Base-by-base conservation (phyloP, 202 grass and related monocot species). In the Schoenoplectus triqueter region DNA sequence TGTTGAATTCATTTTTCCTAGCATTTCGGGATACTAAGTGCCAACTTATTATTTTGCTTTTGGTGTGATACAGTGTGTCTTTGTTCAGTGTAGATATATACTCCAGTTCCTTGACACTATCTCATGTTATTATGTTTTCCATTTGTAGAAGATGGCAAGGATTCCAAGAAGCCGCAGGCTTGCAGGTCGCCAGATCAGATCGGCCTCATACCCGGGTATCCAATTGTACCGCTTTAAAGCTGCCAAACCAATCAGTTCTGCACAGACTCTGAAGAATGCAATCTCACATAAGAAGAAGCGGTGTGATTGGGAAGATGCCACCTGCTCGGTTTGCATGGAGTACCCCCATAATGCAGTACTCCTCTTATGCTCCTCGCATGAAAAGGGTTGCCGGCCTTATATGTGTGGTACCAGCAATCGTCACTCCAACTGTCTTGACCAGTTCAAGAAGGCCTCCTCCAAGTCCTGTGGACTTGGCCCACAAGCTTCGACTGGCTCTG, bases 261-360 rank as follows among this genome's bases (percentile, higher is more conserved):
- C 89, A 82, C 89, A 92, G 84, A 61, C 84, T 55, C 63, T 87
- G 66, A 89, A 89, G 55, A 79, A 61, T 9, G 18, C 82, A 55
- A 51, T 55, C 62, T 78, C 65, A 50, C 87, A 87, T 69, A 98
- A 95, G 64, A 95, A 89, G 92, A 67, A 71, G 46, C 64, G 81
- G 8, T 83, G 81, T 3, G 95, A 98, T 78, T 98, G 95, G 95
- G 89, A 98, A 91, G 89, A 98, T 88, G 95, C 91, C 51, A 98
- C 92, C 52, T 98, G 95, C 64, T 93, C 95, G n/a, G 93, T 98
- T 46, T 98, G 95, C 84, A 95, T 98, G 95, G 93, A 98, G 62
- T 95, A 87, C 56, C 95, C 95, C 17, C 95, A 98, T 61, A 93
- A 95, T 88, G 95, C 90, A 67, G 95, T 98, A 69, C 90, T 98